These are phyloP conservation scores for Rutstroemia sp. DNA, from an alignment of 2,329 filamentous ascomycete genomes.

Conservation along the genomic window DNA sequence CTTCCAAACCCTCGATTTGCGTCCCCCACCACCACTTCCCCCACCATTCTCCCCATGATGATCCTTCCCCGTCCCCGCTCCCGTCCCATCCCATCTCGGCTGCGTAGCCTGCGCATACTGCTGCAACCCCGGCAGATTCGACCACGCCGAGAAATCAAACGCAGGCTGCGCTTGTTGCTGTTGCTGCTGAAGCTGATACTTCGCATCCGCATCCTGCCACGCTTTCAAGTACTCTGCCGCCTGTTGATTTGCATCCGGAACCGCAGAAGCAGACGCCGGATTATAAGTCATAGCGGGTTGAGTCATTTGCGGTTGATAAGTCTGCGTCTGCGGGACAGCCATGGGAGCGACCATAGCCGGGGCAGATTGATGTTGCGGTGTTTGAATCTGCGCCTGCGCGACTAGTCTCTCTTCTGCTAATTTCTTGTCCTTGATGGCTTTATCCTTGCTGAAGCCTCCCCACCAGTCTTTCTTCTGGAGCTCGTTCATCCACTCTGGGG, in stretches of 20 bases:
- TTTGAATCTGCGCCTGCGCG: constrained; percentile 19
- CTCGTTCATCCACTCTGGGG: constrained; percentile 46
- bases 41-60: constrained; percentile 14
- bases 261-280: background rate
- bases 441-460: constrained; percentile 37
- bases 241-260: constrained; percentile 21
- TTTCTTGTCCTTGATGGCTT: constrained; percentile 33
- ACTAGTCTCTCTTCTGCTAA: constrained; percentile 28
- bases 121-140: constrained; percentile 1
- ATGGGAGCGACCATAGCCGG: constrained; percentile 21
- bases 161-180: background rate
- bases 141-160: constrained; percentile 21
- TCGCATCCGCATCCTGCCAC: constrained; percentile 19
- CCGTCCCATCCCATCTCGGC: background rate
- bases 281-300: constrained; percentile 10
- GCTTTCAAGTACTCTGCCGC: constrained; percentile 22
- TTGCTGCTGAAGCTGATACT: constrained; percentile 6
- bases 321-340: constrained; percentile 8
- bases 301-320: constrained; percentile 13
- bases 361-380: constrained; percentile 9
- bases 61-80: background rate
- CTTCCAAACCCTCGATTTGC: constrained; percentile 4
- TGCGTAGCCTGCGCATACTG: background rate
- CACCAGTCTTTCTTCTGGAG: constrained; percentile 45
- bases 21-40: background rate